Percentiles rank a stretch among this genome's conserved stretches.
Conservation (phyloP, 108 stramenopile species). For the Cyclotella baltica region DNA sequence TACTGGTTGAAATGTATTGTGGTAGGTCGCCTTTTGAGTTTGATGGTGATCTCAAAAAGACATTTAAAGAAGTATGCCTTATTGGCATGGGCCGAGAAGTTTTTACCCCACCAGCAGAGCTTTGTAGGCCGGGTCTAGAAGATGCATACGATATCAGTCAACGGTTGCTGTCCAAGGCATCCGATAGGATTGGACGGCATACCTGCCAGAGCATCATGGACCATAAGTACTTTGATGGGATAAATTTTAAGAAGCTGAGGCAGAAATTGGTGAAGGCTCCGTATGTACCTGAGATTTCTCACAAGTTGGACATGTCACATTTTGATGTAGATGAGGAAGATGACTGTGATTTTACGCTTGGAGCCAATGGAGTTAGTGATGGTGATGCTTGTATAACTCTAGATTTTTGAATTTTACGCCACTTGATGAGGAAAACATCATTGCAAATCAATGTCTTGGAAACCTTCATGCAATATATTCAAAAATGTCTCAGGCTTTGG, state of each 20-base stretch:
- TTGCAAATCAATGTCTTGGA: no score
- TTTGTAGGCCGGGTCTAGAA: conserved; percentile 35
- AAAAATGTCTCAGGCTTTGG: no score
- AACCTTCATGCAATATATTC: no score
- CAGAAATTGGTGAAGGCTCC: conserved; percentile 45
- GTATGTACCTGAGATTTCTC: conserved; percentile 41
- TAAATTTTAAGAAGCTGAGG: conserved; percentile 38
- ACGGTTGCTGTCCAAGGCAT: conserved; percentile 32
- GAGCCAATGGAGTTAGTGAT: no score
- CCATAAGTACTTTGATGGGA: conserved; percentile 40
- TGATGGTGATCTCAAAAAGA: conserved; percentile 59
- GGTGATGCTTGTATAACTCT: neutral
- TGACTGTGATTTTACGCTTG: neutral
- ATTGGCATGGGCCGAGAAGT: conserved; percentile 59
- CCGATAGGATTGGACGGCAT: conserved; percentile 41
- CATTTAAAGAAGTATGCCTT: conserved; percentile 53
- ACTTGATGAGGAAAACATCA: no score
- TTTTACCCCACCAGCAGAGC: conserved; percentile 32
- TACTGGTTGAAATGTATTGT: conserved; percentile 73
- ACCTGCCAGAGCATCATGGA: conserved; percentile 30
- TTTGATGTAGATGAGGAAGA: conserved; percentile 33
- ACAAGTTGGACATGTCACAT: conserved; percentile 40
- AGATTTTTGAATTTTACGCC: no score
- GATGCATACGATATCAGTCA: conserved; percentile 35
- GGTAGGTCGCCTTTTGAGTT: conserved; percentile 75